These are phyloP conservation scores for Talaromyces albobiverticillius DNA, from an alignment of 2,329 filamentous ascomycete species.

Conservation along the genomic window DNA sequence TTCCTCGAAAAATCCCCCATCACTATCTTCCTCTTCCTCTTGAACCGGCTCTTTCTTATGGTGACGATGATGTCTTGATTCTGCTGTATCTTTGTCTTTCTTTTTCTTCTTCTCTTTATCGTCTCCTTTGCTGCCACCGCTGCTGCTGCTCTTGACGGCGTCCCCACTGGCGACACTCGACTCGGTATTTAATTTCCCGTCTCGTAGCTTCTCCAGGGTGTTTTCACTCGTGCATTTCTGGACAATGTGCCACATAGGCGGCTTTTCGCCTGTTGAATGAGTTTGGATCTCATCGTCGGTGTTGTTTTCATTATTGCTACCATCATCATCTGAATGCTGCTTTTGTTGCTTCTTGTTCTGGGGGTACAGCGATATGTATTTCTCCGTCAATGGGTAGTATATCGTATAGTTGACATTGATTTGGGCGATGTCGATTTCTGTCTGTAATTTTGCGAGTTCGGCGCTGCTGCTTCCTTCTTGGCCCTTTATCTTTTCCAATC, in stretches of 20 bases:
- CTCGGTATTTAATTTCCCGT: conserved; percentile 36
- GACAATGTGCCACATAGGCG: conserved; percentile 44
- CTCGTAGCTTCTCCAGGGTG: conserved; percentile 40
- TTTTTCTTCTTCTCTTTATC: conserved; percentile 11
- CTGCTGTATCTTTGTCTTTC: neutral
- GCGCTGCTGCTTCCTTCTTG: conserved; percentile 18
- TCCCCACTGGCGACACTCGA: no score
- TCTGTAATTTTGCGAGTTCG: conserved; percentile 27
- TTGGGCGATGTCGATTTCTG: conserved; percentile 47
- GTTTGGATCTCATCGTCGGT: conserved; percentile 16
- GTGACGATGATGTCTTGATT: neutral
- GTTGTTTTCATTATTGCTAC: neutral
- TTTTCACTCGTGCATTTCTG: conserved; percentile 43
- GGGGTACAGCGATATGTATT: conserved; percentile 58
- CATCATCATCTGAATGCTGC: neutral
- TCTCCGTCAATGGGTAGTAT: conserved; percentile 59
- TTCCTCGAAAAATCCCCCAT: conserved; percentile 42
- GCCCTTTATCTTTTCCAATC: conserved; percentile 38
- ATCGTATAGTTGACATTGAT: conserved; percentile 63
- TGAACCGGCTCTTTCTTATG: conserved; percentile 7
- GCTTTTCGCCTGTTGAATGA: conserved; percentile 25
- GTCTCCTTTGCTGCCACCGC: conserved; percentile 15
- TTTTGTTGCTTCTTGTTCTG: conserved; percentile 29
- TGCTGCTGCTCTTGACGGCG: no score
- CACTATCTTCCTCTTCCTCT: conserved; percentile 28